A percentile compares a stretch with the other conserved stretches of the same genome.
Evolutionary conservation across 1,139 yeast species (phyloP).

Genomic region (Sugiyamaella novakii): DNA sequence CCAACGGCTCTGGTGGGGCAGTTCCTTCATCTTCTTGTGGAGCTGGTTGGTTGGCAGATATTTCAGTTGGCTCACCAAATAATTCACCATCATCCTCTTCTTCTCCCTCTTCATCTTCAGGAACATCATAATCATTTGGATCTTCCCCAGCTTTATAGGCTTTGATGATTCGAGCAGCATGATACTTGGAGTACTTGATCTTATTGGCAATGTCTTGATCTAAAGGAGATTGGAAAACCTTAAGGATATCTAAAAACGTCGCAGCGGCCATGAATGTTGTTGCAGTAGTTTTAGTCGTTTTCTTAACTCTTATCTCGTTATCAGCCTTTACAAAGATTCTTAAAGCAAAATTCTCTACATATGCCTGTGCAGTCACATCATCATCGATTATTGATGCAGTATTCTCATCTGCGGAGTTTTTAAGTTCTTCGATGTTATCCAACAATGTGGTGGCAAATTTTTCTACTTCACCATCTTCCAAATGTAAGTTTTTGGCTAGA

Average conservation of each 20-base stretch:
- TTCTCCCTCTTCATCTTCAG: conserved; percentile 35
- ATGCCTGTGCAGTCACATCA: conserved; percentile 57
- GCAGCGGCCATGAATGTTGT: conserved; percentile 52
- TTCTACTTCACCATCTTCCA: conserved; percentile 54
- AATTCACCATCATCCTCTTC: conserved; percentile 34
- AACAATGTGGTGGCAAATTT: conserved; percentile 58
- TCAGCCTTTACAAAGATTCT: conserved; percentile 61
- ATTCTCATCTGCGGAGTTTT: conserved; percentile 34
- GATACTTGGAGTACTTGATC: conserved; percentile 59
- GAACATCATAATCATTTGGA: conserved; percentile 51
- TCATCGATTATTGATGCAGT: conserved; percentile 51
- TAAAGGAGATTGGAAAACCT: conserved; percentile 42
- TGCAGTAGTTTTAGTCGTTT: conserved; percentile 48
- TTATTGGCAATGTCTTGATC: conserved; percentile 44
- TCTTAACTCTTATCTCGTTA: conserved; percentile 47
- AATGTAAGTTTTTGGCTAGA: conserved; percentile 59
- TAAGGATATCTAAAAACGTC: conserved; percentile 51
- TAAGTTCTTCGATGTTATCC: conserved; percentile 62
- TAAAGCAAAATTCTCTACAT: conserved; percentile 63
- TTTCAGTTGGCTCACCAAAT: neutral
- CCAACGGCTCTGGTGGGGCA: conserved; percentile 23
- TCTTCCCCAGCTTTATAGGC: conserved; percentile 51
- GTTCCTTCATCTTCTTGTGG: neutral
- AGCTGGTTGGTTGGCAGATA: neutral
- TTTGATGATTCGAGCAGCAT: conserved; percentile 57